Evolutionary conservation across 1,139 yeast genomes (phyloP), one percentile per base, ranked within the genome.

Genomic region (Candida sojae): DNA sequence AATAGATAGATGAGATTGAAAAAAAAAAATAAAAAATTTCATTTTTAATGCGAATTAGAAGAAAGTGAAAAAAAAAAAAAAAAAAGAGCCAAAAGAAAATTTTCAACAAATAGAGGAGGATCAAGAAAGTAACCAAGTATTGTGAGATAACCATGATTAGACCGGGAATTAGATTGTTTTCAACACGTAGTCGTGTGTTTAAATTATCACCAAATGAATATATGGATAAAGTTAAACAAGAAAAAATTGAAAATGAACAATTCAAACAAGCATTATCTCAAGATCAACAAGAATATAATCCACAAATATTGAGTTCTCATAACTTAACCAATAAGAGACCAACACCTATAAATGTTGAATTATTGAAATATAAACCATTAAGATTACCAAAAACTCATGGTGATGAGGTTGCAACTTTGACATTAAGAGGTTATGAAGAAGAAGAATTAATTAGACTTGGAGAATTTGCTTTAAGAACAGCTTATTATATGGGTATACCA

Each of bases 391-490:
- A 80, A 36, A 82, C 83, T 30, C 82, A 89, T 60, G 91, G 93
- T 2, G 83, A 89, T 62, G 69, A 83, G 53, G 86, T 83, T 28
- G 91, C 91, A 12, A 86, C 82, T 54, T 65, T 93, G 45, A 82
- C 82, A 47, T 75, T 93, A 57, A 80, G 88, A 55, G 84, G 96
- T 4, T 92, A 82, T 63, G 86, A 84, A 55, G 79, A 82, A 46
- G 83, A 82, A 50, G 86, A 84, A 57, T 67, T 92, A 54, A 88
- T 85, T 47, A 81, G 92, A 56, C 87, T 86, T 53, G 78, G 88
- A 26, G 96, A 93, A 67, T 93, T 93, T 67, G 89, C 96, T 5
- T 74, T 87, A 52, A 82, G 99, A 68, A 91, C 92, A 0, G 98
- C 97, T 0, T 93, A 81, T 64, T 95, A 88, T 67, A 71, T 93